Base-by-base conservation (phyloP, 805 yeast genomes). In the Candida vartiovaarae region DNA sequence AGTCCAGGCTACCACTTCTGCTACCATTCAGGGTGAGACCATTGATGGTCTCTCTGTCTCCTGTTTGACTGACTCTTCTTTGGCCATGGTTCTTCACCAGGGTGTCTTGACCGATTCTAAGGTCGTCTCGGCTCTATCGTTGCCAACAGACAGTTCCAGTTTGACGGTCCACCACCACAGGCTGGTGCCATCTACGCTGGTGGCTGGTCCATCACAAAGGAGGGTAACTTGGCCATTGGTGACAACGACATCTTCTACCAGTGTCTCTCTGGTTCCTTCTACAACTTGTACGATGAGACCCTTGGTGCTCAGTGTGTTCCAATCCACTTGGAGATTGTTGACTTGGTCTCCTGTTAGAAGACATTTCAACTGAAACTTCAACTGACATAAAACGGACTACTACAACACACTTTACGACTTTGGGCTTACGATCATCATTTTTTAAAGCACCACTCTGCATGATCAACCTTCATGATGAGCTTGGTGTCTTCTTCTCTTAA, bases 161-260 rank as follows among this genome's bases (percentile, higher is more conserved):
- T 83, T 59, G 91, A 83, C 63, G 90, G 90, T 61, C 87, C 88
- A 50, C 84, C 86, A 68, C 89, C 90, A 59, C 91, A 83, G 72
- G 86, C 84, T 31, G 85, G 84, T 65, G 72, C 84, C 46, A 74
- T 79, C 61, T 77, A 75, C 62, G 84, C 86, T 55, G 79, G 75
- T 46, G 85, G 86, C 51, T 80, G 86, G 86, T 63, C 72, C 36
- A 59, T 69, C 49, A 63, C 71, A 44, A 75, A 74, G 51, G 81
- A 73, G 23, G 77, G 76, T 64, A 59, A 65, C 68, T 74, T 82
- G 57, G 86, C 86, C 31, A 64, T 82, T 49, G 89, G 87, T 65
- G 65, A 67, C 55, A 59, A 65, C 40, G 77, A 77, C 48, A 70
- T 72, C 43, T 83, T 83, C 72, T 83, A 76, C 75, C 83, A 81